Evolutionary conservation across 2,329 filamentous ascomycete species (phyloP).

Genomic region (Nigrospora oryzae): DNA sequence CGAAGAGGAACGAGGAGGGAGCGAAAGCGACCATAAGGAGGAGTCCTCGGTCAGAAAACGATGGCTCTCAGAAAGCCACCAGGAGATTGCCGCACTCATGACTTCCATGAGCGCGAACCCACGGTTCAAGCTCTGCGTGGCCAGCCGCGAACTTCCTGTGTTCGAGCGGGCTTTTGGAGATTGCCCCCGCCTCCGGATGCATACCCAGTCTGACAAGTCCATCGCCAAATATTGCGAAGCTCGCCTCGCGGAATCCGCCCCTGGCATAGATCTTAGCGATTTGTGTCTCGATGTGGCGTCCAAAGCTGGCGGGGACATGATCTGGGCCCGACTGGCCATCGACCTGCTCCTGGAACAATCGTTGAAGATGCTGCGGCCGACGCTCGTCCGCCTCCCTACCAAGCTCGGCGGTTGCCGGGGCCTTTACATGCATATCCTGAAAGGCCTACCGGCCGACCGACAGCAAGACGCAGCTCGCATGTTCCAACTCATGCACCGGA

Average conservation of each 20-base stretch:
- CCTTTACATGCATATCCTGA: constrained; percentile 22
- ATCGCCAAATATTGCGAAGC: constrained; percentile 3
- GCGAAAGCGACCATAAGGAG: constrained; percentile 15
- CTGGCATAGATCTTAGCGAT: neutral
- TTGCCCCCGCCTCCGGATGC: neutral
- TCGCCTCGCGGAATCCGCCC: neutral
- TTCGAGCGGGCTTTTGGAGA: neutral
- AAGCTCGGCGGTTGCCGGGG: constrained; percentile 19
- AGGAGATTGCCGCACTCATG: constrained; percentile 15
- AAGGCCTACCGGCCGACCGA: constrained; percentile 15
- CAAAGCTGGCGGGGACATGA: constrained; percentile 3
- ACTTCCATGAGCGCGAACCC: neutral
- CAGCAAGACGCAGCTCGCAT: constrained; percentile 18
- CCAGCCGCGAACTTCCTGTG: constrained; percentile 1
- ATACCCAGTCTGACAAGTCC: neutral
- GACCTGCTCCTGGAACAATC: constrained; percentile 10
- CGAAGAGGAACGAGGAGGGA: neutral
- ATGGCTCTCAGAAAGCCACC: constrained; percentile 18
- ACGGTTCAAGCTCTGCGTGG: constrained; percentile 1
- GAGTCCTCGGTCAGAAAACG: constrained; percentile 18
- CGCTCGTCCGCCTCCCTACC: constrained; percentile 17
- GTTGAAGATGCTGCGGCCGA: constrained; percentile 15
- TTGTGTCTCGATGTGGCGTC: constrained; percentile 2
- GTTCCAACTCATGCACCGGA: constrained; percentile 17
- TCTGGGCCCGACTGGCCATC: constrained; percentile 4